Base-by-base conservation (phyloP, 306 rosid genomes). In the Cucumis cinereus region DNA sequence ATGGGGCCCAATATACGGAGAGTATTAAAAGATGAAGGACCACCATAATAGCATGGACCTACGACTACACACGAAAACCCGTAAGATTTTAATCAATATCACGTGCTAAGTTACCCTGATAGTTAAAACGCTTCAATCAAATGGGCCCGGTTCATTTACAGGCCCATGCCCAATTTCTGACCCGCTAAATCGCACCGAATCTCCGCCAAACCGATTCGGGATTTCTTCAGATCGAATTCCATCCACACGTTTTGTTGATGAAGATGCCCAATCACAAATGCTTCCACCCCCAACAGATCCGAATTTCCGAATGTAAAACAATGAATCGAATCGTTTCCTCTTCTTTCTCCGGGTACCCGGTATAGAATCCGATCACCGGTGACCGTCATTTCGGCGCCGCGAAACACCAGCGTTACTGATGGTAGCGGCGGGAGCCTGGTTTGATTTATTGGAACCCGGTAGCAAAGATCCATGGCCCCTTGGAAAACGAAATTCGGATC, bases 261-360 rank as follows among this genome's bases (percentile, higher is more conserved):
- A 67, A 88, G 91, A 67, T 90, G 96, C 6, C 98, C 98, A 28
- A 93, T 90, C 40, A 93, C 85, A 20, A 72, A 93, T 16, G 93
- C 89, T 81, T 93, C 98, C 11, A 86, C 90, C 0, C 98, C 96
- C 9, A 93, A 33, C 1, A 93, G 73, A 79, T 93, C 98, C 1
- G 98, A 90, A 72, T 90, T 93, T 63, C 98, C 98, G 68, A 90
- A 93, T 1, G 98, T 88, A 66, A 93, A 90, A 81, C 98, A 93
- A 23, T 83, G 80, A 19, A 93, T 87, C 6, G 85, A 79, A 81
- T 90, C 95, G 63, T 66, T 83, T 20, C 89, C 93, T 14, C 82
- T 52, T 0, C 68, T 59, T 24, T 78, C 72, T 26, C 77, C 87
- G 10, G 92, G 88, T 1, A 90, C 88, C 60, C 78, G 81, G 55